Conservation (phyloP, 1,284 basidiomycete species). For the Malassezia brasiliensis region DNA sequence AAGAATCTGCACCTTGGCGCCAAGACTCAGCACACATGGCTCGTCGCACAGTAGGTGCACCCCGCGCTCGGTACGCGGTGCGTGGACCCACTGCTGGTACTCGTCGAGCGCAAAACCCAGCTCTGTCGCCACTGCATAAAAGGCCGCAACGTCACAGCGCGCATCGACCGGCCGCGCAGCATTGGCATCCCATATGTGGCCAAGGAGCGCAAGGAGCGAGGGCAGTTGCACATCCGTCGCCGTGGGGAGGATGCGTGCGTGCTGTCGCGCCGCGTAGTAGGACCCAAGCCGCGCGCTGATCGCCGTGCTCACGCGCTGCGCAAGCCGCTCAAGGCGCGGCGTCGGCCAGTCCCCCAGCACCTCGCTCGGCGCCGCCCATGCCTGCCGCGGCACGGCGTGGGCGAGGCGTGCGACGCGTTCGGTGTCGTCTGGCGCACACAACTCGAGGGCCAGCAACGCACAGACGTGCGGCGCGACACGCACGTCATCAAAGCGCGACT, state of each 20-base stretch:
- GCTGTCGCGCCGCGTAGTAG: neutral
- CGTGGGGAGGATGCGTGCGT: neutral
- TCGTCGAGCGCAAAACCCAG: neutral
- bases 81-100: conserved; percentile 10
- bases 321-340: neutral
- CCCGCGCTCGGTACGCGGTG: neutral
- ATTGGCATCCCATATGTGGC: neutral
- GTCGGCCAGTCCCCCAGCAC: neutral
- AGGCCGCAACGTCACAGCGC: neutral
- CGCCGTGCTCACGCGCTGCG: neutral
- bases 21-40: conserved; percentile 24
- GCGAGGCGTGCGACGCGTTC: neutral
- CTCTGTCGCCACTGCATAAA: conserved; percentile 8
- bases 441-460: neutral
- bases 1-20: conserved; percentile 26
- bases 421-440: neutral
- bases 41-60: conserved; percentile 4
- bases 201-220: neutral
- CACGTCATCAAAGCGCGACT: neutral
- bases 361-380: neutral
- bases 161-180: neutral
- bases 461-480: neutral
- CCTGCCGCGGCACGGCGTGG: neutral
- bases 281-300: neutral
- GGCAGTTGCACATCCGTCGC: neutral